phyloP scores from a whole-genome alignment of 73 alveolate genomes.

The Symbiodinium natans region DNA sequence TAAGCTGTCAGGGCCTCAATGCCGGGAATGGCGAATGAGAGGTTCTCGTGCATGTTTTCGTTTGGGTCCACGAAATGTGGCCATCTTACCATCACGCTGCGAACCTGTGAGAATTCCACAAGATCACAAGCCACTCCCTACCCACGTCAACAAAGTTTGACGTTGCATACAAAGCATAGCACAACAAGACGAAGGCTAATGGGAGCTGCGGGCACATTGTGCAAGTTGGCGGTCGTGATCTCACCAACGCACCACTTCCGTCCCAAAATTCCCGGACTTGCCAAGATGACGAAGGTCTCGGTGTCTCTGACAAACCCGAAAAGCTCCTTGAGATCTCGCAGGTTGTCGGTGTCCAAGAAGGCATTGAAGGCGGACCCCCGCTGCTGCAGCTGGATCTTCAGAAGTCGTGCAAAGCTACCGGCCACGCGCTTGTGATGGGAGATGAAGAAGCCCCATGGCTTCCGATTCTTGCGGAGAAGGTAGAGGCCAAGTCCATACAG shows the following conservation, averaged over 20 bases:
- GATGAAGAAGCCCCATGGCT: too few relatives aligned
- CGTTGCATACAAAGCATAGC: too few relatives aligned
- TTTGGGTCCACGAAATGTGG: background rate
- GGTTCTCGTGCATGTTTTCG: background rate
- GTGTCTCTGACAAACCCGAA: too few relatives aligned
- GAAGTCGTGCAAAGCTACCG: too few relatives aligned
- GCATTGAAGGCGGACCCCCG: too few relatives aligned
- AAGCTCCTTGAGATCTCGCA: background rate
- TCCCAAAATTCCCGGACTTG: background rate
- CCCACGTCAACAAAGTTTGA: too few relatives aligned
- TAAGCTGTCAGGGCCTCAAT: background rate
- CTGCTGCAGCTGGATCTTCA: too few relatives aligned
- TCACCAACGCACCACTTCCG: constrained; percentile 83
- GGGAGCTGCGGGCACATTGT: too few relatives aligned
- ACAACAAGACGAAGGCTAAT: too few relatives aligned
- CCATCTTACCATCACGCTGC: background rate
- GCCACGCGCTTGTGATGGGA: too few relatives aligned
- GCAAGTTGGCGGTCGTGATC: constrained; percentile 26
- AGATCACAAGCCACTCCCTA: background rate
- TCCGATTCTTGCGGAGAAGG: too few relatives aligned
- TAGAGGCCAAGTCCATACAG: too few relatives aligned
- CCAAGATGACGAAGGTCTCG: background rate
- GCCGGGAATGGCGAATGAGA: background rate
- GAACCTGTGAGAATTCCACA: background rate
- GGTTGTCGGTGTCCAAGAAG: constrained; percentile 25